Evolutionary conservation across 2,329 filamentous ascomycete genomes (phyloP).

Genomic region (Fusarium paranaense): DNA sequence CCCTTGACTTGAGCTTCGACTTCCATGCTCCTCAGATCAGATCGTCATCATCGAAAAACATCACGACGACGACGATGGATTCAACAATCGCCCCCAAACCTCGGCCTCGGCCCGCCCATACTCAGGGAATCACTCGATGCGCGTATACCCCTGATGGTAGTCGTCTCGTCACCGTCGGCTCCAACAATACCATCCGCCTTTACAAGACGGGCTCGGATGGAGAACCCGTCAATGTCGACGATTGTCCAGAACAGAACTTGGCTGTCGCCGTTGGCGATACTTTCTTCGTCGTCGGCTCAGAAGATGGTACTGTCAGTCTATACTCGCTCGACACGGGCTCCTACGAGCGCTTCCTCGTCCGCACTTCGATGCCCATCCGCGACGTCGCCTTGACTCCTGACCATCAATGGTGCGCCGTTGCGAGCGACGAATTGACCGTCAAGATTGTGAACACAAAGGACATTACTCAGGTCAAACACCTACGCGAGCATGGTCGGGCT

Average conservation of each 20-base stretch:
- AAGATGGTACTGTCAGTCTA: slow-evolving; percentile 95
- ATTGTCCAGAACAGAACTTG: slow-evolving; percentile 87
- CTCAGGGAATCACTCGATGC: slow-evolving; percentile 86
- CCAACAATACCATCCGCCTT: slow-evolving; percentile 92
- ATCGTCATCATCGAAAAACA: slow-evolving; percentile 1
- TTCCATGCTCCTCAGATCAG: slow-evolving; percentile 17
- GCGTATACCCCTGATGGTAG: slow-evolving; percentile 90
- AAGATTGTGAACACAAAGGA: slow-evolving; percentile 88
- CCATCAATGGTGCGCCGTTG: slow-evolving; percentile 88
- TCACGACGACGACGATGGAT: slow-evolving; percentile 44
- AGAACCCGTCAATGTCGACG: slow-evolving; percentile 92
- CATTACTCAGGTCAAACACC: slow-evolving; percentile 78
- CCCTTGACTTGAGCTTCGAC: slow-evolving; percentile 10
- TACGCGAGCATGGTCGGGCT: slow-evolving; percentile 87
- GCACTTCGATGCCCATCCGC: slow-evolving; percentile 86
- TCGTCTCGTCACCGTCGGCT: slow-evolving; percentile 89
- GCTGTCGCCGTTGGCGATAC: slow-evolving; percentile 81
- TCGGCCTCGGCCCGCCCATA: slow-evolving; percentile 78
- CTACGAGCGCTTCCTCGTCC: slow-evolving; percentile 85
- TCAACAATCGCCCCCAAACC: slow-evolving; percentile 57
- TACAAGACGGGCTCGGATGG: slow-evolving; percentile 93
- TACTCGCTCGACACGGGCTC: slow-evolving; percentile 82
- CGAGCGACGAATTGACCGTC: slow-evolving; percentile 94
- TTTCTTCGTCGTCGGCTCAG: slow-evolving; percentile 89
- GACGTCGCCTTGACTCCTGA: slow-evolving; percentile 87